Base-by-base conservation (phyloP, 805 yeast genomes). In the Cyberlindnera misumaiensis region DNA sequence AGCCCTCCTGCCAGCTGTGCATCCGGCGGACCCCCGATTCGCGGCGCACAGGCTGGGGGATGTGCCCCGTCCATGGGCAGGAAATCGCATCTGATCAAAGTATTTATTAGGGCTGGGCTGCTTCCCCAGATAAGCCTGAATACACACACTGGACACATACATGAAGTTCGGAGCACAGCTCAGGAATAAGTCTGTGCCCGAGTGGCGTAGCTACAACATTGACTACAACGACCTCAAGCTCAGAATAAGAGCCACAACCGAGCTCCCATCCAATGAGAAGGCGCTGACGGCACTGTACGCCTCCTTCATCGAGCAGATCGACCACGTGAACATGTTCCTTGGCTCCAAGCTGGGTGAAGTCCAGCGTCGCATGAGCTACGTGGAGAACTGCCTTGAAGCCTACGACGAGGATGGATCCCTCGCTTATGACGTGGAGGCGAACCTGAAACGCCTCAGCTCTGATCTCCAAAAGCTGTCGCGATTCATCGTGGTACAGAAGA, bases 141-240 rank as follows among this genome's bases (percentile, higher is more conserved):
- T 20, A 5, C 24, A 20, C 24, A 20, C 24, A 20, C 24, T 8
- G 8, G 8, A 8, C 8, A 20, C 24, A 20, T 20, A 20, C 4
- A 89, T 89, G 97, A 90, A 87, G 62, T 89, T 88, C 59, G 96
- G 96, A 36, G 68, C 75, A 30, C 88, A 83, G 52, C 69, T 89
- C 16, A 66, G 73, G 38, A 77, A 75, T 46, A 70, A 86, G 49
- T 83, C 95, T 11, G 83, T 87, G 17, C 87, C 89, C 2, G 93
- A 85, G 63, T 89, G 97, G 97, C 73, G 74, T 51, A 73, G 75
- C 44, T 81, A 85, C 60, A 87, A 89, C 58, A 69, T 89, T 30
- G 88, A 86, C 53, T 89, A 89, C 61, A 82, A 86, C 48, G 84
- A 78, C 28, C 58, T 89, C 41, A 89, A 88, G 59, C 61, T 62